phyloP scores from a whole-genome alignment of 1,139 yeast genomes.

The Nakaseomyces nivariensis region DNA sequence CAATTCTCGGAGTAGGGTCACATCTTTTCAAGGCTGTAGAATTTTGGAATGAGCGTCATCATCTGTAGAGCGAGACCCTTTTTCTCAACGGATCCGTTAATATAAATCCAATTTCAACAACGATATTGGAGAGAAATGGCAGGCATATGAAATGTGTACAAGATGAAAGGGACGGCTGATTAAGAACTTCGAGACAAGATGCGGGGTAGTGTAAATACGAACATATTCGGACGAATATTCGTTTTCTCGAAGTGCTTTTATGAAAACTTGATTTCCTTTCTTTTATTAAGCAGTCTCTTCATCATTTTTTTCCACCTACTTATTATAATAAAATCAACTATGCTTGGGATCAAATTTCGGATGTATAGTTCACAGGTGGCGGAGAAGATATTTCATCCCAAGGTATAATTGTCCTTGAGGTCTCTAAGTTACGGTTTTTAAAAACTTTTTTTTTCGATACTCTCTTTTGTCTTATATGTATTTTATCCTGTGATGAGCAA shows the following conservation, averaged over 20 bases:
- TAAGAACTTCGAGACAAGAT: too few species aligned
- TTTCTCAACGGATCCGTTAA: neutral
- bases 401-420: slow-evolving; percentile 3
- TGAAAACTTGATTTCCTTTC: too few species aligned
- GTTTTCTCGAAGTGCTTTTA: too few species aligned
- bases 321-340: neutral
- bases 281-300: neutral
- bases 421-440: neutral
- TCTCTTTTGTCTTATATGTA: neutral
- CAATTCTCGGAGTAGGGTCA: neutral
- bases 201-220: too few species aligned
- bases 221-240: too few species aligned
- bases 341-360: neutral
- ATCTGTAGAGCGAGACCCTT: too few species aligned
- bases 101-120: too few species aligned
- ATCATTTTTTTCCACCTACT: neutral
- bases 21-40: neutral
- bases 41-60: too few species aligned
- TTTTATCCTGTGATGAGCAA: neutral
- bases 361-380: neutral
- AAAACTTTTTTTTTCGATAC: neutral
- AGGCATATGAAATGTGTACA: too few species aligned
- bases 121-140: too few species aligned
- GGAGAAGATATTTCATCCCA: slow-evolving; percentile 3
- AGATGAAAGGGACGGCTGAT: neutral